phyloP scores from a whole-genome alignment of 2,329 filamentous ascomycete genomes.

The Fusarium mangiferae region DNA sequence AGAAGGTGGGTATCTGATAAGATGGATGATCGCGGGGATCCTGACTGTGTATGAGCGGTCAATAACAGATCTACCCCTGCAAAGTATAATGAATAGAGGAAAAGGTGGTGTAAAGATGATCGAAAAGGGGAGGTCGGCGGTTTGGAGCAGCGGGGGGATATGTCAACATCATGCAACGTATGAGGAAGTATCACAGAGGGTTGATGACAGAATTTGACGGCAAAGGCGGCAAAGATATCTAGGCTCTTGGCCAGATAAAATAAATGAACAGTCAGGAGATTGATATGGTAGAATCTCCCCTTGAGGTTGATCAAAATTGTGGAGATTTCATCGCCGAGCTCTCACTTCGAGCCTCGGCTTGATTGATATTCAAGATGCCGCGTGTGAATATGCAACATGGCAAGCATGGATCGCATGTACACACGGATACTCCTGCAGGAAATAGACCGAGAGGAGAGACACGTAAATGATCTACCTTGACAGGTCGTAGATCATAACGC shows the following conservation, averaged over 20 bases:
- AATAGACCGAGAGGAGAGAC: not conserved
- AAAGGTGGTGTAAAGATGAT: slow-evolving; percentile 38
- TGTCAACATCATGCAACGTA: slow-evolving; percentile 33
- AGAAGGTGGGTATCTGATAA: slow-evolving; percentile 30
- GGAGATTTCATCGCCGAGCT: slow-evolving; percentile 17
- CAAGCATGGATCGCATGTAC: not conserved
- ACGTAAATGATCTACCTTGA: slow-evolving; percentile 20
- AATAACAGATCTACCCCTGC: slow-evolving; percentile 36
- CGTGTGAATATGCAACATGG: slow-evolving; percentile 30
- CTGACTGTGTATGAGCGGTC: slow-evolving; percentile 31
- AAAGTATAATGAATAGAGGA: slow-evolving; percentile 9
- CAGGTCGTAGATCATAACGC: slow-evolving; percentile 32
- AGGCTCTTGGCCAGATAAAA: slow-evolving; percentile 7
- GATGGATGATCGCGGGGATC: slow-evolving; percentile 33
- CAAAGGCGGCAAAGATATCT: slow-evolving; percentile 15
- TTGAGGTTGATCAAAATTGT: slow-evolving; percentile 10
- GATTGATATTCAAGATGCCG: slow-evolving; percentile 21
- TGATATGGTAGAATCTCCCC: slow-evolving; percentile 7
- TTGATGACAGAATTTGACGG: not conserved
- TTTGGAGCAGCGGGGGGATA: slow-evolving; percentile 22
- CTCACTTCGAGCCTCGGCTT: slow-evolving; percentile 32
- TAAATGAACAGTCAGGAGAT: slow-evolving; percentile 11
- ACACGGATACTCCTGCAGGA: slow-evolving; percentile 1
- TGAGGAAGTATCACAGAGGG: slow-evolving; percentile 21
- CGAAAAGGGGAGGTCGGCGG: slow-evolving; percentile 16